Conservation (phyloP, 2,329 filamentous ascomycete genomes). For the Colletotrichum navitas region DNA sequence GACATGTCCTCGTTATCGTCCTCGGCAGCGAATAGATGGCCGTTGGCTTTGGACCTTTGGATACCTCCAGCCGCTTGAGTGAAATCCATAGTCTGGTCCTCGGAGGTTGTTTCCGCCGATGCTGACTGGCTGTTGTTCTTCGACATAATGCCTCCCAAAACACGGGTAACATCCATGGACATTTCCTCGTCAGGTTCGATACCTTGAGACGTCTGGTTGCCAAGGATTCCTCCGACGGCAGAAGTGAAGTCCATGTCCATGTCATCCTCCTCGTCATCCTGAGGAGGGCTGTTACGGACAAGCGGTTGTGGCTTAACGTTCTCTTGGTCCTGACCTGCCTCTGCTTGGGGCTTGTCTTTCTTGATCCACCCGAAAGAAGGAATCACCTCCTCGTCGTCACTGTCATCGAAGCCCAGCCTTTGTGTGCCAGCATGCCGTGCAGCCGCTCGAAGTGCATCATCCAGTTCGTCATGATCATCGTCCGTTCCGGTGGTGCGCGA, state of each 20-base stretch:
- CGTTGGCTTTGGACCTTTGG: slow-evolving; percentile 48
- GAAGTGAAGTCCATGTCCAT: slow-evolving; percentile 70
- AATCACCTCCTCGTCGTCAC: slow-evolving; percentile 74
- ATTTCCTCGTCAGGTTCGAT: slow-evolving; percentile 72
- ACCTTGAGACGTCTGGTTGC: slow-evolving; percentile 54
- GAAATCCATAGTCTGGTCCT: slow-evolving; percentile 86
- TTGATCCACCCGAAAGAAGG: slow-evolving; percentile 82
- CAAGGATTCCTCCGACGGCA: slow-evolving; percentile 67
- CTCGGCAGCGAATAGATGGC: slow-evolving; percentile 50
- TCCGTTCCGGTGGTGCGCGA: slow-evolving; percentile 65
- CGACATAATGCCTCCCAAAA: slow-evolving; percentile 81
- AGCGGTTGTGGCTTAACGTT: slow-evolving; percentile 50
- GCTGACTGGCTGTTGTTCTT: slow-evolving; percentile 47
- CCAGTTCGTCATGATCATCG: slow-evolving; percentile 76
- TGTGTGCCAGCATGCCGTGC: slow-evolving; percentile 81
- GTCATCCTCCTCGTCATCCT: slow-evolving; percentile 47
- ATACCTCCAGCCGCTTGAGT: slow-evolving; percentile 85
- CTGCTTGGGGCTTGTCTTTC: slow-evolving; percentile 57
- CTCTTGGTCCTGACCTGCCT: slow-evolving; percentile 59
- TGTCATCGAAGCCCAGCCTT: slow-evolving; percentile 64
- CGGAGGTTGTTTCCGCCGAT: slow-evolving; percentile 14
- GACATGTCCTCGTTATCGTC: slow-evolving; percentile 77
- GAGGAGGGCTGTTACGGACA: background rate
- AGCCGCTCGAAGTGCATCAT: slow-evolving; percentile 82
- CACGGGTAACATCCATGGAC: slow-evolving; percentile 94